phyloP scores from a whole-genome alignment of 2,329 filamentous ascomycete species.

The Fusarium oxysporum region DNA sequence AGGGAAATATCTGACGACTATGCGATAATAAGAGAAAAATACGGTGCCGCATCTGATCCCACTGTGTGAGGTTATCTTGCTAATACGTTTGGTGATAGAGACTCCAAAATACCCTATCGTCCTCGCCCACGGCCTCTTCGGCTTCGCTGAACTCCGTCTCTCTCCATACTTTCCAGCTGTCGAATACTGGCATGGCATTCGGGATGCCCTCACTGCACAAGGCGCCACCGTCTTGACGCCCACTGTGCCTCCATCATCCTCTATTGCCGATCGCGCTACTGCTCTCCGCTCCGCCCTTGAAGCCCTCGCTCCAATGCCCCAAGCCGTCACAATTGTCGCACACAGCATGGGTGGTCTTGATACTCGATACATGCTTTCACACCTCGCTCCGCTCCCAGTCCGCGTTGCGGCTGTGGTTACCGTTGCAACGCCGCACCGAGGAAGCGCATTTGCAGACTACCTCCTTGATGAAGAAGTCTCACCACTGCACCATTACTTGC shows the following conservation, averaged over 20 bases:
- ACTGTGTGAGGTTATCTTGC: background rate
- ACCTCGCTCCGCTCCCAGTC: constrained; percentile 60
- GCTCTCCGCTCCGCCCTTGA: constrained; percentile 67
- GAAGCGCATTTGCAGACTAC: constrained; percentile 67
- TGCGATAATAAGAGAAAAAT: constrained; percentile 57
- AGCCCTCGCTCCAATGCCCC: constrained; percentile 50
- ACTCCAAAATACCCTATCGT: constrained; percentile 72
- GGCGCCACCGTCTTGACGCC: constrained; percentile 68
- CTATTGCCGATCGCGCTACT: constrained; percentile 70
- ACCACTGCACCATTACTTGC: constrained; percentile 59
- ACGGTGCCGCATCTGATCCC: constrained; percentile 49
- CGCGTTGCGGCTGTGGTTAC: constrained; percentile 65
- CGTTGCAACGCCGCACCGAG: constrained; percentile 66
- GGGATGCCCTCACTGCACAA: constrained; percentile 65
- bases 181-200: constrained; percentile 75
- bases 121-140: constrained; percentile 73
- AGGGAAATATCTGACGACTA: constrained; percentile 60
- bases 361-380: constrained; percentile 73
- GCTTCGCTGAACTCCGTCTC: constrained; percentile 69
- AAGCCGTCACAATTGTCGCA: constrained; percentile 78
- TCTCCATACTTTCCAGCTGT: constrained; percentile 65
- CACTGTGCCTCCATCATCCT: constrained; percentile 70
- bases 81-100: constrained; percentile 49
- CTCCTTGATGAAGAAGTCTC: constrained; percentile 58
- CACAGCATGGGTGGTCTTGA: constrained; percentile 77